Evolutionary conservation across 768 basidiomycete species (phyloP).

Genomic region (Phanerochaete carnosa): DNA sequence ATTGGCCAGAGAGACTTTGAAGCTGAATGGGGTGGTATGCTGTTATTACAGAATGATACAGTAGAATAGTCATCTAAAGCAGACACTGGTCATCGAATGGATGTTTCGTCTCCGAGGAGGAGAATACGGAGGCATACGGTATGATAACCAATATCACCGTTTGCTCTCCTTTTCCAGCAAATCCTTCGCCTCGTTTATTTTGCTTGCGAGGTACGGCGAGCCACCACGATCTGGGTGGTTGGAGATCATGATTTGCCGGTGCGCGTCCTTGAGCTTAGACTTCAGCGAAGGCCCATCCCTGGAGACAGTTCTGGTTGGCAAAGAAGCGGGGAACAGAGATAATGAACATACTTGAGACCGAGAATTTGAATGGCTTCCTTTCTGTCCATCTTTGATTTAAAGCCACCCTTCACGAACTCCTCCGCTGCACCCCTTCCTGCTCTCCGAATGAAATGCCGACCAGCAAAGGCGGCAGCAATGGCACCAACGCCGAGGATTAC

Average conservation of each 20-base stretch:
- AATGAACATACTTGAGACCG: conserved; percentile 78
- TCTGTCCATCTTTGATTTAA: conserved; percentile 94
- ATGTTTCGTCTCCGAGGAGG: neutral
- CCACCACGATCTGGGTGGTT: conserved; percentile 99
- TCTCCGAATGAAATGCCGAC: conserved; percentile 64
- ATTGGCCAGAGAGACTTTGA: neutral
- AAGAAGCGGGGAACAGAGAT: neutral
- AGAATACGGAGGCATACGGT: neutral
- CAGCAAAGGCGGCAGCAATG: conserved; percentile 71
- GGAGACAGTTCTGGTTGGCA: neutral
- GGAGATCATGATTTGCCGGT: conserved; percentile 94
- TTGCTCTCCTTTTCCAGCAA: conserved; percentile 78
- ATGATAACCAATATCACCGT: conserved; percentile 16
- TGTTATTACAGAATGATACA: conserved; percentile 10
- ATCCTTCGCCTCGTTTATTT: conserved; percentile 99
- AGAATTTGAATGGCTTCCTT: conserved; percentile 90
- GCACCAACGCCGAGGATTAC: conserved; percentile 75
- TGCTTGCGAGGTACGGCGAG: conserved; percentile 96
- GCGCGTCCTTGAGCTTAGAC: conserved; percentile 87
- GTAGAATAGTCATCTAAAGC: neutral
- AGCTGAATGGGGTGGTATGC: neutral
- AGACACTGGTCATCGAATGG: neutral
- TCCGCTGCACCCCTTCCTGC: conserved; percentile 66
- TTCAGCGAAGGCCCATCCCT: conserved; percentile 83
- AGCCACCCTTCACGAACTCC: conserved; percentile 91